Base-by-base conservation (phyloP, 2,329 filamentous ascomycete genomes). In the Colletotrichum tropicale region DNA sequence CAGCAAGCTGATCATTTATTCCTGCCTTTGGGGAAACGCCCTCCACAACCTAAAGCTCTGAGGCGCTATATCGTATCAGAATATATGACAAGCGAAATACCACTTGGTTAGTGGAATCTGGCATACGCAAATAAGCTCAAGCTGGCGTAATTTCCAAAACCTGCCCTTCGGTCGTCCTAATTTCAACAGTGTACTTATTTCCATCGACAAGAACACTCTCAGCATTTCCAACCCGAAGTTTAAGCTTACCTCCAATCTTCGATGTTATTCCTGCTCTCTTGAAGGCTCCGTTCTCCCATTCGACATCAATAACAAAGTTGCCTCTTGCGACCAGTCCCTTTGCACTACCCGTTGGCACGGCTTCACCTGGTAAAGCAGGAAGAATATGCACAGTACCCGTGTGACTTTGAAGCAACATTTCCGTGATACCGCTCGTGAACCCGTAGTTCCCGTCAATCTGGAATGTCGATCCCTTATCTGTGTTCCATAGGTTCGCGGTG, bases 361-460 rank as follows among this genome's bases (percentile, higher is more conserved):
- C 70, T 60, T 72, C 10, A 26, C 26, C 34, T 5, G 60, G 52
- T 30, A 70, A 36, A 24, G 81, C 82, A 36, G 80, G 80, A 15
- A 80, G 64, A 24, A 79, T 75, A 64, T 81, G 81, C 55, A 82
- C 78, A 8, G 77, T 78, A 5, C 71, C 76, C 9, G 70, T 64
- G 32, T 84, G 82, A 52, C 82, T 84, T 77, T 89, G 87, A 7
- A 89, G 70, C 55, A 88, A 76, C 80, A 85, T 85, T 78, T 89
- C 88, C 3, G 85, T 80, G 21, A 89, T 83, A 6, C 84, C 87
- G 10, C 85, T 84, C 1, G 84, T 83, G 21, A 85, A 84, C 2
- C 87, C 87, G 74, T 88, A 87, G 76, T 89, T 89, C 2, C 87
- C 88, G 75, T 89, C 88, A 10, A 88, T 87, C 78, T 89, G 88